These are phyloP conservation scores for Chaetomium sp. DNA, from an alignment of 2,329 filamentous ascomycete species.

Conservation along the genomic window DNA sequence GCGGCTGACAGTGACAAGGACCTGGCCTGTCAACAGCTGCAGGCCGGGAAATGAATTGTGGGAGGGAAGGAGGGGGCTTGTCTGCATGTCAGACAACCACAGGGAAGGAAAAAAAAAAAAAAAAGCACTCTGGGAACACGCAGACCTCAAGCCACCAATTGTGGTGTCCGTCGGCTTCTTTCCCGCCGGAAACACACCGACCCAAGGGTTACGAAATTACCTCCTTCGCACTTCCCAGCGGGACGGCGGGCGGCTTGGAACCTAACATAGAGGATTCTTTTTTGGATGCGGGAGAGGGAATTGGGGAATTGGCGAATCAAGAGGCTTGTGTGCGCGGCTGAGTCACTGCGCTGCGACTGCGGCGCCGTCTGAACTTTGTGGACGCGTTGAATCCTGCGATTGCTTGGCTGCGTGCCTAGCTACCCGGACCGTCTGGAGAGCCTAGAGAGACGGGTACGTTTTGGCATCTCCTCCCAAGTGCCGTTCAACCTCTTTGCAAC, in stretches of 20 bases:
- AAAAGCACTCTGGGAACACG: conserved; percentile 1
- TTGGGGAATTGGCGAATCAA: conserved; percentile 18
- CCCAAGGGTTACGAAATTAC: conserved; percentile 2
- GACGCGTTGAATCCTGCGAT: not conserved
- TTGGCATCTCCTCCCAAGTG: not conserved
- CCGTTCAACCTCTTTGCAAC: not conserved
- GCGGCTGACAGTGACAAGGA: conserved; percentile 13
- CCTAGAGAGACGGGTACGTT: not conserved
- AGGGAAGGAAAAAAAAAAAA: not conserved
- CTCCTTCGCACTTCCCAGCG: not conserved
- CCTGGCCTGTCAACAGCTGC: conserved; percentile 2
- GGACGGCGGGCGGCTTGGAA: not conserved
- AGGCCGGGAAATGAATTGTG: not conserved
- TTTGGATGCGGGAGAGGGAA: not conserved
- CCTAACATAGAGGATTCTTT: conserved; percentile 7
- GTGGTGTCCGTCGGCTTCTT: too few relatives aligned
- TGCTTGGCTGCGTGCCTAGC: not conserved
- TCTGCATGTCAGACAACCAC: conserved; percentile 9
- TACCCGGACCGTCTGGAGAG: not conserved
- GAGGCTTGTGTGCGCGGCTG: not conserved
- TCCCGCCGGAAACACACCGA: not conserved
- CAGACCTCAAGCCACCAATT: too few relatives aligned
- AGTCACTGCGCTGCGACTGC: not conserved
- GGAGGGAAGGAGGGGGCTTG: not conserved
- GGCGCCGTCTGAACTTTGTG: not conserved